These are phyloP conservation scores for Coemansia sp. DNA, from an alignment of 192 early-diverging fungal genomes.

Conservation along the genomic window DNA sequence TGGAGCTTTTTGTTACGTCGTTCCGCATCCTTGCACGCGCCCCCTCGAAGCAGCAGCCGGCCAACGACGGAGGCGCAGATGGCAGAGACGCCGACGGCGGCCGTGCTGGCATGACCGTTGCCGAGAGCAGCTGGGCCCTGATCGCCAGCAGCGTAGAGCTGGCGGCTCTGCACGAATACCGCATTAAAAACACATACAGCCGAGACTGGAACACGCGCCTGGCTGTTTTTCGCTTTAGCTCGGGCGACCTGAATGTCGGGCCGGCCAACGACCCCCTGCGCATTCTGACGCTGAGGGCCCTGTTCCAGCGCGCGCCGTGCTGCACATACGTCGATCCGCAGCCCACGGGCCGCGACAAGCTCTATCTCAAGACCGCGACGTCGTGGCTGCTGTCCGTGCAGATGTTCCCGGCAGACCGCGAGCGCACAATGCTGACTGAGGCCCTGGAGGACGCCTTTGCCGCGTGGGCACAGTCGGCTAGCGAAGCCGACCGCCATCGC, in stretches of 20 bases:
- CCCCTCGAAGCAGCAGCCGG: not conserved
- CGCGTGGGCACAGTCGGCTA: slow-evolving; percentile 37
- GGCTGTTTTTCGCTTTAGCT: slow-evolving; percentile 33
- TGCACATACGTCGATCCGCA: slow-evolving; percentile 39
- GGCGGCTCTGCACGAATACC: slow-evolving; percentile 39
- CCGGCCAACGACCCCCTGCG: slow-evolving; percentile 50
- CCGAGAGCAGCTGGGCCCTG: slow-evolving; percentile 25
- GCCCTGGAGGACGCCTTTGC: slow-evolving; percentile 49
- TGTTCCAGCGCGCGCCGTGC: slow-evolving; percentile 38
- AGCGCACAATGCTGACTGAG: slow-evolving; percentile 48
- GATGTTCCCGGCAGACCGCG: slow-evolving; percentile 43
- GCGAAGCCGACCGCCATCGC: slow-evolving; percentile 23
- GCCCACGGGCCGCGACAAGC: slow-evolving; percentile 24
- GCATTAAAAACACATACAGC: slow-evolving; percentile 44
- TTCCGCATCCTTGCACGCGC: slow-evolving; percentile 21
- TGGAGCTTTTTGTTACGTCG: slow-evolving; percentile 39
- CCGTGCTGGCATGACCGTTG: not conserved
- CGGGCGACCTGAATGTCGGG: slow-evolving; percentile 47
- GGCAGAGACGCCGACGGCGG: not conserved
- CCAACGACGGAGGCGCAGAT: too few relatives aligned
- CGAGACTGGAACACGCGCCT: slow-evolving; percentile 37
- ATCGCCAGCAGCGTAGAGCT: slow-evolving; percentile 16
- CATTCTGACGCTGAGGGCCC: slow-evolving; percentile 18
- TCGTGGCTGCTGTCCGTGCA: slow-evolving; percentile 40
- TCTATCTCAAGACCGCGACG: slow-evolving; percentile 38